Base-by-base conservation (phyloP, 805 yeast genomes). In the Wickerhamiella siamensis region DNA sequence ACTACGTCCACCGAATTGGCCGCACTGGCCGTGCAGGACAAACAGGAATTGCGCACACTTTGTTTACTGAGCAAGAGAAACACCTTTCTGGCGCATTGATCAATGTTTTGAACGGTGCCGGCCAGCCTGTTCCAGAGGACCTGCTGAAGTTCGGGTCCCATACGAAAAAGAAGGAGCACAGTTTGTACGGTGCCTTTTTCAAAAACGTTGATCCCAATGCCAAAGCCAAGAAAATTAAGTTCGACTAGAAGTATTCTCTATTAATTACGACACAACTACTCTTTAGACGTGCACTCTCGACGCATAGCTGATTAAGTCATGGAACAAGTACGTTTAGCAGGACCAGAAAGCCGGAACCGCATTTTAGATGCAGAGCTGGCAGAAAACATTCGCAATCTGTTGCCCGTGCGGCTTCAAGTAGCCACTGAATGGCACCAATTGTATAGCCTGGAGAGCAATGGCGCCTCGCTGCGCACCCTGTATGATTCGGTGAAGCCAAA, bases 1-100 rank as follows among this genome's bases (percentile, higher is more conserved):
- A 88, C 64, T 88, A 88, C 57, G 96, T 88, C 31, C 97, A 88
- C 61, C 75, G 97, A 65, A 88, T 88, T 52, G 97, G 97, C 47
- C 81, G 97, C 70, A 88, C 97, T 6, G 97, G 96, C 47, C 78
- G 97, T 66, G 98, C 97, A 14, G 97, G 97, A 33, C 83, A 80
- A 62, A 71, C 86, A 1, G 99, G 99, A 57, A 75, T 77, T 48
- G 94, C 99, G 14, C 93, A 87, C 59, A 88, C 99, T 2, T 69
- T 91, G 36, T 91, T 91, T 67, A 91, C 98, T 5, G 96, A 87
- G 50, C 91, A 86, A 56, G 97, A 91, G 61, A 91, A 91, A 61
- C 97, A 88, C 61, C 71, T 91, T 40, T 80, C 94, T 45, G 97
- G 98, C 49, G 96, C 94, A 2, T 68, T 91, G 51, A 79, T 83